Evolutionary conservation across 495 filamentous ascomycete genomes (phyloP).

Genomic region (Podospora comata): DNA sequence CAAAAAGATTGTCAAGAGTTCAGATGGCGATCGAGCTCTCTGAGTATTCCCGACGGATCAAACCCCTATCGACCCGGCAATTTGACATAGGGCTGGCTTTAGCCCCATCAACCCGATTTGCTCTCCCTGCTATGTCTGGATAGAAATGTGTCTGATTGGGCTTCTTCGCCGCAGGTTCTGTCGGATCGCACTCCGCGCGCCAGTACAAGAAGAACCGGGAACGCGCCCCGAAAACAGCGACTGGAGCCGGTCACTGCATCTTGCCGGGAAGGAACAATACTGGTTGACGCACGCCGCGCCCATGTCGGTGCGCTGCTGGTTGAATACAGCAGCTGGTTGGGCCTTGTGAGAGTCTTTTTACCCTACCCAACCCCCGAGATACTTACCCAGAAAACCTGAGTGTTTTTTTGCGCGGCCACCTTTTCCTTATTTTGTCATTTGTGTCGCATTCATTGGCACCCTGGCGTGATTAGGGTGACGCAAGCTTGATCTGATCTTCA

Average conservation of each 20-base stretch:
- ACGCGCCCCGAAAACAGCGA: conserved; percentile 28
- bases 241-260: conserved; percentile 22
- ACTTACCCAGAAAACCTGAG: conserved; percentile 2
- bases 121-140: conserved; percentile 3
- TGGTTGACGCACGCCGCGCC: conserved; percentile 6
- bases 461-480: conserved; percentile 17
- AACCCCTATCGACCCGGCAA: conserved; percentile 23
- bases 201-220: conserved; percentile 25
- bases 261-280: conserved; percentile 23
- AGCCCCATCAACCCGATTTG: conserved; percentile 30
- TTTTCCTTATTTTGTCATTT: conserved; percentile 17
- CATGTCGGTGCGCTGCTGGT: conserved; percentile 13
- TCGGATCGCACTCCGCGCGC: conserved; percentile 7
- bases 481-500: conserved; percentile 5
- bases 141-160: conserved; percentile 14
- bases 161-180: conserved; percentile 7
- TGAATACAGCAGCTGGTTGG: background rate
- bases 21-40: conserved; percentile 10
- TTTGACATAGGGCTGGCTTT: conserved; percentile 32
- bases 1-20: conserved; percentile 6
- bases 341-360: background rate
- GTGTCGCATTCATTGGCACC: conserved; percentile 26
- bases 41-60: conserved; percentile 25
- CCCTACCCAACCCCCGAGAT: background rate
- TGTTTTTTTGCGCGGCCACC: conserved; percentile 17